phyloP scores from a whole-genome alignment of 352 stramenopile genomes.

The Stramenopiles sp. region DNA sequence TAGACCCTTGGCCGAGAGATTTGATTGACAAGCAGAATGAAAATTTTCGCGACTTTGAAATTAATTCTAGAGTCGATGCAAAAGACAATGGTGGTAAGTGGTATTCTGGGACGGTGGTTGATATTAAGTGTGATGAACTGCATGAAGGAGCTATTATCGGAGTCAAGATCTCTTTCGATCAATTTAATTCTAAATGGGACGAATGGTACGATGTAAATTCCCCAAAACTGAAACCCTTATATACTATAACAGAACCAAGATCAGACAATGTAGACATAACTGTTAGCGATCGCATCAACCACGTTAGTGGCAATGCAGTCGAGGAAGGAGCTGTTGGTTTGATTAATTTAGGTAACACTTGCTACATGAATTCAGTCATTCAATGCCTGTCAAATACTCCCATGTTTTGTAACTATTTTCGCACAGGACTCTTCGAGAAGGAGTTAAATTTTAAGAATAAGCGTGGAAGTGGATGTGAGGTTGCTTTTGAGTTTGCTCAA shows the following conservation, averaged over 20 bases:
- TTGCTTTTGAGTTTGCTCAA: slow-evolving; percentile 45
- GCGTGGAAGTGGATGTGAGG: slow-evolving; percentile 48
- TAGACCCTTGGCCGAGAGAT: neutral
- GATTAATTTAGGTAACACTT: slow-evolving; percentile 21
- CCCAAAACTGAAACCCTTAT: neutral
- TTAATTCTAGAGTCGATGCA: slow-evolving; percentile 2
- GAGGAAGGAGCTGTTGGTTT: slow-evolving; percentile 16
- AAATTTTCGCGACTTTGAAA: slow-evolving; percentile 12
- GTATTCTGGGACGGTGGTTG: slow-evolving; percentile 1
- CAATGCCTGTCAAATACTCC: slow-evolving; percentile 21
- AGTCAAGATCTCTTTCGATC: neutral
- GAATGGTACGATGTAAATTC: slow-evolving; percentile 4
- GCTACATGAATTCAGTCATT: slow-evolving; percentile 24
- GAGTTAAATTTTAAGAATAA: slow-evolving; percentile 60
- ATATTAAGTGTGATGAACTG: neutral
- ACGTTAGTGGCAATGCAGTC: neutral
- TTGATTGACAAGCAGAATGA: neutral
- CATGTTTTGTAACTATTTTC: slow-evolving; percentile 15
- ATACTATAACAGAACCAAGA: neutral
- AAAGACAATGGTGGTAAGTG: neutral
- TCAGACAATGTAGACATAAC: neutral
- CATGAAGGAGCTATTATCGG: neutral
- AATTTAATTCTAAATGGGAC: slow-evolving; percentile 4
- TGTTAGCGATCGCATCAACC: neutral
- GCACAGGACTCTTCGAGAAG: slow-evolving; percentile 18